phyloP scores from a whole-genome alignment of 164 flowering plant species.

The Magnolia officinalis region DNA sequence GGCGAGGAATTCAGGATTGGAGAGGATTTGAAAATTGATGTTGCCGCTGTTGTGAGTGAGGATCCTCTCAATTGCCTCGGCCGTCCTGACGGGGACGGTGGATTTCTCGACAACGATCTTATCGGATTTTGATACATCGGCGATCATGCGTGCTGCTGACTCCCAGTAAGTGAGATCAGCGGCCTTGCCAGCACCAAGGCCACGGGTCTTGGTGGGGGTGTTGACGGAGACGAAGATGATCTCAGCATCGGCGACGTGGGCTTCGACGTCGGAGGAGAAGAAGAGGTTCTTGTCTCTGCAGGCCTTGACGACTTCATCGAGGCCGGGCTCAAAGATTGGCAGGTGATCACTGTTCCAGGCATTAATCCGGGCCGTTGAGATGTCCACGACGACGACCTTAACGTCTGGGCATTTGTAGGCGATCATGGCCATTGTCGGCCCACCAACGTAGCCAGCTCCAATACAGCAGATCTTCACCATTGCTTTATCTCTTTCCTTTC shows the following conservation, averaged over 20 bases:
- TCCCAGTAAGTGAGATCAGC: conserved; percentile 31
- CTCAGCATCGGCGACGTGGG: conserved; percentile 20
- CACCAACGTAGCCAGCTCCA: conserved; percentile 28
- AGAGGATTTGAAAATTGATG: conserved; percentile 23
- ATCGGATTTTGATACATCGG: conserved; percentile 27
- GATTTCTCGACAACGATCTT: conserved; percentile 34
- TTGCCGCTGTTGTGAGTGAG: conserved; percentile 22
- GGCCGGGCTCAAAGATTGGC: conserved; percentile 28
- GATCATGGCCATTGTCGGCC: conserved; percentile 28
- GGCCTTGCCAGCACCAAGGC: conserved; percentile 29
- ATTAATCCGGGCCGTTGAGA: conserved; percentile 18
- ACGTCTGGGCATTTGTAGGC: conserved; percentile 20
- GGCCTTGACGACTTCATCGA: conserved; percentile 18
- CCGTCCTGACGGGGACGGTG: conserved; percentile 30
- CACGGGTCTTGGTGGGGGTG: conserved; percentile 25
- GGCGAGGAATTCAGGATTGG: conserved; percentile 27
- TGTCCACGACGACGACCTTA: conserved; percentile 26
- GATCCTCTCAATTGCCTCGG: conserved; percentile 32
- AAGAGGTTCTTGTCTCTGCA: conserved; percentile 23
- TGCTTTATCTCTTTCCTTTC: background rate
- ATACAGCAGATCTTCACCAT: conserved; percentile 23
- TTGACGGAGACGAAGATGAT: conserved; percentile 27
- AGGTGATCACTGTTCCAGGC: conserved; percentile 28
- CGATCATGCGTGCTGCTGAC: conserved; percentile 29
- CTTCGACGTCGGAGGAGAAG: conserved; percentile 22